Conservation (phyloP, 345 rosid species). For the Syzygium jambos region DNA sequence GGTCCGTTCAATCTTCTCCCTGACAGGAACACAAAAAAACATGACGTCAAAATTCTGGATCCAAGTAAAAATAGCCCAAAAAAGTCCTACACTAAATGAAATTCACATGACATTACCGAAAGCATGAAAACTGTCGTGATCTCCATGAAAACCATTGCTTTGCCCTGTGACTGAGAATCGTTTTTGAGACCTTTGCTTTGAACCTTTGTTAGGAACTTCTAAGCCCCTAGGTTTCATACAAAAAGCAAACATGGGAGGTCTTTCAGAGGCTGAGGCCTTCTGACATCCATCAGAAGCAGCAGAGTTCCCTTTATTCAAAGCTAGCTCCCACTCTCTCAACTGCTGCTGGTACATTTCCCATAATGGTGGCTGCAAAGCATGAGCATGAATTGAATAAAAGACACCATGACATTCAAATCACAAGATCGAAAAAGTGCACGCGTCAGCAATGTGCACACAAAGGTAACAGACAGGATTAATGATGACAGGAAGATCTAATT, state of each 20-base stretch:
- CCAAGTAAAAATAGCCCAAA: neutral
- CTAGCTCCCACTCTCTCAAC: slow-evolving; percentile 75
- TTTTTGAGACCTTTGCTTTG: slow-evolving; percentile 80
- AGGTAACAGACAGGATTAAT: neutral
- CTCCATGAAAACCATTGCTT: slow-evolving; percentile 35
- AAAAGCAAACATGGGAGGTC: slow-evolving; percentile 94
- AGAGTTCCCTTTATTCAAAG: slow-evolving; percentile 32
- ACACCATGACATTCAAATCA: neutral
- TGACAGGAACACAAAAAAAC: slow-evolving; percentile 11
- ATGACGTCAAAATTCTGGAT: slow-evolving; percentile 1
- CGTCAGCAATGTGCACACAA: neutral
- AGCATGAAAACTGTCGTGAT: slow-evolving; percentile 45
- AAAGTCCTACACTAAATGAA: neutral
- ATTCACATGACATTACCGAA: slow-evolving; percentile 20
- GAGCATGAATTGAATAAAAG: slow-evolving; percentile 1
- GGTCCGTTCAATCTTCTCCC: slow-evolving; percentile 72
- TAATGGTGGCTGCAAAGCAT: slow-evolving; percentile 52
- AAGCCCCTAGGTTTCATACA: slow-evolving; percentile 95
- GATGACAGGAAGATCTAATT: neutral
- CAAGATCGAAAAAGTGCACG: neutral
- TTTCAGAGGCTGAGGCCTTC: slow-evolving; percentile 42
- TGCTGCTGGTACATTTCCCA: slow-evolving; percentile 89
- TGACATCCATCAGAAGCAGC: slow-evolving; percentile 34
- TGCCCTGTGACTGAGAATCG: slow-evolving; percentile 57
- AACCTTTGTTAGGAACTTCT: slow-evolving; percentile 84